A percentile compares a stretch with the other conserved stretches of the same genome.
phyloP scores from a whole-genome alignment of 495 filamentous ascomycete species.

The Apiosordaria backusii region DNA sequence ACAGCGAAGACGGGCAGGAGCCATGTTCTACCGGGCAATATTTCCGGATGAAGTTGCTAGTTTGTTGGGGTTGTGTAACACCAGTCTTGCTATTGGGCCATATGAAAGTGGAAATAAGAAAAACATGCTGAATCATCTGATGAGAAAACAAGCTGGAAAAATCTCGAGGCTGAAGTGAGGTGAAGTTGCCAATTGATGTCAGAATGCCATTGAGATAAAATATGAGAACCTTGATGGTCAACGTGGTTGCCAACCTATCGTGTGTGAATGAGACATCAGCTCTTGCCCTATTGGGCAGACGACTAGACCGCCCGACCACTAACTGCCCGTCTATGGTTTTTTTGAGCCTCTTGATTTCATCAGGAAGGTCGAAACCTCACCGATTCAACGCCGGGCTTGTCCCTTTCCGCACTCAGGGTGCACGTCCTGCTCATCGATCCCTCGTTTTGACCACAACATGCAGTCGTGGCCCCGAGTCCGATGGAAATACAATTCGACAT shows the following conservation, averaged over 20 bases:
- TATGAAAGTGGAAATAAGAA: not conserved
- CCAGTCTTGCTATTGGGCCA: not conserved
- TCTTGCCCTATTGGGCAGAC: not conserved
- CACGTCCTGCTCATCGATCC: not conserved
- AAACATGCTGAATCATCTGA: not conserved
- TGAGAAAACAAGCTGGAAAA: not conserved
- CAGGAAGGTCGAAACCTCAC: too few species aligned
- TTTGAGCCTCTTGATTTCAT: not conserved
- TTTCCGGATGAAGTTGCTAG: not conserved
- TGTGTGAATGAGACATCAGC: not conserved
- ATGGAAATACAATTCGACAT: too few species aligned
- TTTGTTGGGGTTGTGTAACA: not conserved
- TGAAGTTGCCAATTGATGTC: not conserved
- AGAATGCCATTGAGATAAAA: too few species aligned
- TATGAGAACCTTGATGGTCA: constrained; percentile 11
- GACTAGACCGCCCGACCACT: not conserved
- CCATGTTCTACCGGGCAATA: not conserved
- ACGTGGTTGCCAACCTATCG: constrained; percentile 7
- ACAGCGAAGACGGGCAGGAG: not conserved
- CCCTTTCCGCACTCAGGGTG: not conserved
- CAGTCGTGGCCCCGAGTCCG: too few species aligned
- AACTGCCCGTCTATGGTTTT: not conserved
- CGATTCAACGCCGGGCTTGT: too few species aligned
- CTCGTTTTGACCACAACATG: too few species aligned
- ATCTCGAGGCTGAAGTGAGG: not conserved